Evolutionary conservation across 805 yeast genomes (phyloP).

Genomic region (Gaillardinia entomophila): DNA sequence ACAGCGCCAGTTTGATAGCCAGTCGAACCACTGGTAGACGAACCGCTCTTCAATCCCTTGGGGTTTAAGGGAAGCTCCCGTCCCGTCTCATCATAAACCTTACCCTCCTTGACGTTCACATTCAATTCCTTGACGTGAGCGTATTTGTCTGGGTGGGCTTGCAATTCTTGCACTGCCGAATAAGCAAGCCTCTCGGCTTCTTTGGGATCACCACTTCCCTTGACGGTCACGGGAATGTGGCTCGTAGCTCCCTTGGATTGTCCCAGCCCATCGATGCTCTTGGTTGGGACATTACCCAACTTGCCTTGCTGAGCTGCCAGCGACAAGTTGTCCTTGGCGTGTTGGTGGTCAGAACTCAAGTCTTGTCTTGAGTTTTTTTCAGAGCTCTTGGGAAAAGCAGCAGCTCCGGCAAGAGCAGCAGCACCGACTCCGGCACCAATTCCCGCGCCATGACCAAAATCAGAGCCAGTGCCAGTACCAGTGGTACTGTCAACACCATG

Average conservation of each 20-base stretch:
- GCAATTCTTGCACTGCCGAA: slow-evolving; percentile 17
- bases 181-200: slow-evolving; percentile 23
- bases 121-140: slow-evolving; percentile 15
- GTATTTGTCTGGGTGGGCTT: slow-evolving; percentile 16
- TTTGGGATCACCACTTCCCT: slow-evolving; percentile 17
- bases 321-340: background rate
- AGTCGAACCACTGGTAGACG: background rate
- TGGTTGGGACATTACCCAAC: background rate
- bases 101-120: slow-evolving; percentile 25
- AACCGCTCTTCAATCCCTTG: background rate
- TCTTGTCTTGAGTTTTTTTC: background rate
- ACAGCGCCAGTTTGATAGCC: background rate
- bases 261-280: no score
- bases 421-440: slow-evolving; percentile 5
- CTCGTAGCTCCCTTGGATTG: slow-evolving; percentile 1
- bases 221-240: slow-evolving; percentile 25
- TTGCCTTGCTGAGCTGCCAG: background rate
- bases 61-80: background rate
- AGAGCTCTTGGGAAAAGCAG: background rate
- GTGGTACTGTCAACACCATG: background rate
- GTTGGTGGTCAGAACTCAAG: background rate
- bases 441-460: no score
- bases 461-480: slow-evolving; percentile 1
- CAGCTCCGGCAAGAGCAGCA: background rate
- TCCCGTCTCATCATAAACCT: slow-evolving; percentile 23